A percentile compares a stretch with the other conserved stretches of the same genome.
Conservation (phyloP, 371 early-diverging fungal species). For the Mucor racemosus region DNA sequence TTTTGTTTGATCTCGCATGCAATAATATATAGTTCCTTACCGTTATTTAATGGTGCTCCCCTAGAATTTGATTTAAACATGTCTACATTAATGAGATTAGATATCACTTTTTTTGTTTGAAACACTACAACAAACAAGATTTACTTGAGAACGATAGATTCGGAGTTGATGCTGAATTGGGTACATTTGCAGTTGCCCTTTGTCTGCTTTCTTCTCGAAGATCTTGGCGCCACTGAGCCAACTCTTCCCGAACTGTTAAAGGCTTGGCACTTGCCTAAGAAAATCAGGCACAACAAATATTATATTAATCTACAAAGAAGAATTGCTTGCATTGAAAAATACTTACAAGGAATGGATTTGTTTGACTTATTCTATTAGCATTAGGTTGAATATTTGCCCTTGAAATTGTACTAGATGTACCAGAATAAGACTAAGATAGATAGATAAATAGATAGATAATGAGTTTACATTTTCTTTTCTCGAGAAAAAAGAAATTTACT, state of each 20-base stretch:
- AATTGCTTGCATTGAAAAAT: too few species aligned
- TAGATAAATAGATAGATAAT: not conserved
- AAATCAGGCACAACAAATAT: not conserved
- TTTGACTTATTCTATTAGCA: not conserved
- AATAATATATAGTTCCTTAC: not conserved
- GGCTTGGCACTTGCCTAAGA: conserved; percentile 14
- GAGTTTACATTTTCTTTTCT: not conserved
- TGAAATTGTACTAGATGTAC: not conserved
- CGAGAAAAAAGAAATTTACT: not conserved
- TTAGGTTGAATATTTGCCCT: not conserved
- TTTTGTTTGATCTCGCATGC: not conserved
- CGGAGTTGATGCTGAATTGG: not conserved
- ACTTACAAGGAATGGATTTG: conserved; percentile 7
- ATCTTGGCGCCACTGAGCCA: conserved; percentile 34
- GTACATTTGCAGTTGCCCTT: not conserved
- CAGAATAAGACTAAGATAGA: not conserved
- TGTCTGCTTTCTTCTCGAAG: conserved; percentile 16
- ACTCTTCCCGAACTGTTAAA: conserved; percentile 29
- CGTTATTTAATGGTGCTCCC: not conserved
- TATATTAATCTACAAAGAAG: not conserved
- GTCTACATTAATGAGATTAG: not conserved
- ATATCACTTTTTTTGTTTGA: not conserved
- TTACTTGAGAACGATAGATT: conserved; percentile 23
- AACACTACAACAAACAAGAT: not conserved
- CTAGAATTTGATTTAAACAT: conserved; percentile 13